Base-by-base conservation (phyloP, 2,329 filamentous ascomycete species). In the Clonostachys rosea region DNA sequence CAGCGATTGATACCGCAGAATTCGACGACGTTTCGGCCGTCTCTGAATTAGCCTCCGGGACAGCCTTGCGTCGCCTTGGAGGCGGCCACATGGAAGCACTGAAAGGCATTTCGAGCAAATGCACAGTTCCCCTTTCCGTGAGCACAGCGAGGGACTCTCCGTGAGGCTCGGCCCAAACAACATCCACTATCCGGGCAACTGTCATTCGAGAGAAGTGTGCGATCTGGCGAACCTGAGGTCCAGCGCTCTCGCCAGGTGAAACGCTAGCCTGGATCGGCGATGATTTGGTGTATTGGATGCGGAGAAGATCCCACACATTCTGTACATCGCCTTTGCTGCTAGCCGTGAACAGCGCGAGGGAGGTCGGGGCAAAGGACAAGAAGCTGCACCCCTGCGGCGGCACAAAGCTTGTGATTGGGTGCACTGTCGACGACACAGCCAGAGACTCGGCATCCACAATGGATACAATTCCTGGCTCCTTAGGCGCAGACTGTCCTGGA, bases 41-140 rank as follows among this genome's bases (percentile, higher is more conserved):
- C 12, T 78, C 71, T 13, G 71, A 67, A 13, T 68, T 65, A 16
- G 66, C 65, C 36, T 79, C 74, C 49, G 65, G 68, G 17, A 39
- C 36, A 39, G 36, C 17, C 36, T 48, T 45, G 49, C 75, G 72
- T 46, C 77, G 74, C 37, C 80, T 76, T 40, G 83, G 84, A 20
- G 91, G 89, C 39, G 91, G 91, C 91, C 91, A 96, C 54, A 87
- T 83, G 56, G 91, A 92, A 5, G 89, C 89, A 52, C 83, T 87
- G 42, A 82, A 76, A 9, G 91, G 90, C 65, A 97, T 81, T 54
- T 96, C 89, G 53, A 96, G 85, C 40, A 97, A 80, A 67, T 99
- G 94, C 11, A 96, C 84, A 9, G 94, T 99, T n/a, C 92, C 91
- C 56, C 91, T 88, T 59, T 95, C 90, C 1, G 94, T 97, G 24